Percentiles rank a stretch among this genome's conserved stretches.
Evolutionary conservation across 2,329 filamentous ascomycete genomes (phyloP).

Genomic region (Aureobasidium sp.): DNA sequence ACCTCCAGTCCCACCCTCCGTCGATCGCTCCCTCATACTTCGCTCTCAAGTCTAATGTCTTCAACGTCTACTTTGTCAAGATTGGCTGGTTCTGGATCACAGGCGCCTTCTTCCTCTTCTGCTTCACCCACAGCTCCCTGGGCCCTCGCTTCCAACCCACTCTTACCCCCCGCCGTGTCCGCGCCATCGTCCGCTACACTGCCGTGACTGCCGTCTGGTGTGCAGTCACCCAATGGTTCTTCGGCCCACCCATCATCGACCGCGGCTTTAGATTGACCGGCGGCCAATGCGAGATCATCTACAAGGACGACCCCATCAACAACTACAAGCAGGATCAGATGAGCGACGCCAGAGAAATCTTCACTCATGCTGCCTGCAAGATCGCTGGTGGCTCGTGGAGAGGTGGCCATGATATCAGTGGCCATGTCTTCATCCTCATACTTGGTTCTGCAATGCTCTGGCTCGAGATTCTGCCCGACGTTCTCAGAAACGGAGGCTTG

Average conservation of each 20-base stretch:
- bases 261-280: conserved; percentile 82
- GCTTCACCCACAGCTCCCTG: conserved; percentile 57
- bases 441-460: conserved; percentile 72
- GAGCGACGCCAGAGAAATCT: conserved; percentile 42
- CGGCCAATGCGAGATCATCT: conserved; percentile 63
- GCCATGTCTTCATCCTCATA: conserved; percentile 88
- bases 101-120: conserved; percentile 60
- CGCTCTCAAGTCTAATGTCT: conserved; percentile 82
- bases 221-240: conserved; percentile 91
- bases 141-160: conserved; percentile 34
- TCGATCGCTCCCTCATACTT: conserved; percentile 71
- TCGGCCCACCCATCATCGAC: conserved; percentile 84
- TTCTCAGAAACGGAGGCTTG: conserved; percentile 40
- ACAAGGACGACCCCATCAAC: conserved; percentile 19
- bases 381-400: conserved; percentile 73
- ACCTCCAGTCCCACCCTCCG: conserved; percentile 54
- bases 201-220: conserved; percentile 73
- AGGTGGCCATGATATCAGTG: conserved; percentile 94
- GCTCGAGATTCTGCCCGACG: conserved; percentile 65
- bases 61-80: conserved; percentile 93
- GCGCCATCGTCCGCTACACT: conserved; percentile 59
- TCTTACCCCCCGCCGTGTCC: conserved; percentile 40
- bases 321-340: conserved; percentile 35
- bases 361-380: conserved; percentile 76
- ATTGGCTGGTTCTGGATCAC: conserved; percentile 90